Percentiles rank a stretch among this genome's conserved stretches.
phyloP scores from a whole-genome alignment of 441 rosid species.

The Manihot esculenta region DNA sequence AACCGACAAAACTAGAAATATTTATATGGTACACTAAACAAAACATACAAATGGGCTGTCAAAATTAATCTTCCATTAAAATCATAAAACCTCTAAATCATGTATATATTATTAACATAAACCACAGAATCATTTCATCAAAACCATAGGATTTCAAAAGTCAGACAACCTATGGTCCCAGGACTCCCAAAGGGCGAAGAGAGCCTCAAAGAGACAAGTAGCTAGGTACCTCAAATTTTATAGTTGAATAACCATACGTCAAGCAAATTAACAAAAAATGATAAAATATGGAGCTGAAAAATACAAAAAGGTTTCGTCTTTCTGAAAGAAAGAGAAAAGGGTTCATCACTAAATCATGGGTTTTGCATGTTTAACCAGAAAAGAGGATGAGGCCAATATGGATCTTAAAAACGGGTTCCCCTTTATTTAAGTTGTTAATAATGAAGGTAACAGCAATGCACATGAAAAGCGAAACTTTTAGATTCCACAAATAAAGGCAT shows the following conservation, averaged over 20 bases:
- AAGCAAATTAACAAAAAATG: background rate
- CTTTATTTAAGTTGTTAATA: background rate
- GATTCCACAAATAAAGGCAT: background rate
- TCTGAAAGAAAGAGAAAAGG: background rate
- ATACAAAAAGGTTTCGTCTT: background rate
- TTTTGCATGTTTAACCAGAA: slow-evolving; percentile 24
- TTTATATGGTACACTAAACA: background rate
- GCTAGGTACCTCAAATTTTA: background rate
- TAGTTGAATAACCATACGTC: background rate
- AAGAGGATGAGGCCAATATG: slow-evolving; percentile 6
- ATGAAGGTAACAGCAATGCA: slow-evolving; percentile 16
- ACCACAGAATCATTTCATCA: background rate
- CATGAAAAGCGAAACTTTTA: slow-evolving; percentile 3
- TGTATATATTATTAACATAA: background rate
- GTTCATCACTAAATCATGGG: slow-evolving; percentile 5
- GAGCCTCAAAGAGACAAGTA: no score
- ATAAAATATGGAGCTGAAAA: background rate
- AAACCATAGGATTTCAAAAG: slow-evolving; percentile 3
- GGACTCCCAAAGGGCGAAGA: background rate
- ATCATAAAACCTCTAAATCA: background rate
- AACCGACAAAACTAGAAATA: slow-evolving; percentile 35
- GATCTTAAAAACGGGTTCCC: slow-evolving; percentile 16
- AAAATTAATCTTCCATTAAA: slow-evolving; percentile 22
- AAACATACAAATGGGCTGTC: slow-evolving; percentile 31
- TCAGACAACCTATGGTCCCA: background rate